Conservation (phyloP, 768 basidiomycete genomes). For the Scleroderma citrinum region DNA sequence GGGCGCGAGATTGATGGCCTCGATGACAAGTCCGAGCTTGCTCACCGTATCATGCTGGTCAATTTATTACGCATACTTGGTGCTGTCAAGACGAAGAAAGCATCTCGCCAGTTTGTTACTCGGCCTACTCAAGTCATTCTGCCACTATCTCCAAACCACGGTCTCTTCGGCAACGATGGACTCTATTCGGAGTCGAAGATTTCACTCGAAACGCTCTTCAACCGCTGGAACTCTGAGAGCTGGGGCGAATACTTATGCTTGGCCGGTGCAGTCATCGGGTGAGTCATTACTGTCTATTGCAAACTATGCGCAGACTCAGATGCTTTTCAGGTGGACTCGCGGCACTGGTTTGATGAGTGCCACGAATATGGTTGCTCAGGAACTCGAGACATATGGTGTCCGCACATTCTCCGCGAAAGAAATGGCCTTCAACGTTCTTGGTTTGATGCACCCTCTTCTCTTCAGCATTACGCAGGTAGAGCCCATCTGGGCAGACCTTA, state of each 20-base stretch:
- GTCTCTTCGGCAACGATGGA: conserved; percentile 95
- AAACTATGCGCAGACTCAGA: conserved; percentile 10
- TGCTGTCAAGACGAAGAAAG: conserved; percentile 97
- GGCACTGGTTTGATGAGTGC: conserved; percentile 97
- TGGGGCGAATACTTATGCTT: conserved; percentile 99
- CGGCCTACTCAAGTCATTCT: conserved; percentile 98
- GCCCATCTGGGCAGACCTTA: conserved; percentile 98
- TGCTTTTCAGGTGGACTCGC: conserved; percentile 76
- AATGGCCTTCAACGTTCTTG: conserved; percentile 99
- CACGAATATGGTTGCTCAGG: conserved; percentile 91
- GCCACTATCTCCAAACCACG: conserved; percentile 96
- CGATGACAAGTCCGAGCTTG: conserved; percentile 96
- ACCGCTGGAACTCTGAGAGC: conserved; percentile 95
- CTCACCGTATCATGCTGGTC: conserved; percentile 97
- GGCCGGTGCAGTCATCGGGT: conserved; percentile 98
- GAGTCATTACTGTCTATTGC: conserved; percentile 23
- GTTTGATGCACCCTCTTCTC: conserved; percentile 96
- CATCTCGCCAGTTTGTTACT: conserved; percentile 92
- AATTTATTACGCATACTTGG: conserved; percentile 95
- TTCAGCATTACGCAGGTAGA: conserved; percentile 99
- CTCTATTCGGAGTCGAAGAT: conserved; percentile 99
- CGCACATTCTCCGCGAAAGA: conserved; percentile 99
- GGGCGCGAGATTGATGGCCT: conserved; percentile 96
- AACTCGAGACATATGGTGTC: conserved; percentile 87
- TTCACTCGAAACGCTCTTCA: conserved; percentile 95